These are phyloP conservation scores for Ceratocystis lukuohia DNA, from an alignment of 2,329 filamentous ascomycete species.

Conservation along the genomic window DNA sequence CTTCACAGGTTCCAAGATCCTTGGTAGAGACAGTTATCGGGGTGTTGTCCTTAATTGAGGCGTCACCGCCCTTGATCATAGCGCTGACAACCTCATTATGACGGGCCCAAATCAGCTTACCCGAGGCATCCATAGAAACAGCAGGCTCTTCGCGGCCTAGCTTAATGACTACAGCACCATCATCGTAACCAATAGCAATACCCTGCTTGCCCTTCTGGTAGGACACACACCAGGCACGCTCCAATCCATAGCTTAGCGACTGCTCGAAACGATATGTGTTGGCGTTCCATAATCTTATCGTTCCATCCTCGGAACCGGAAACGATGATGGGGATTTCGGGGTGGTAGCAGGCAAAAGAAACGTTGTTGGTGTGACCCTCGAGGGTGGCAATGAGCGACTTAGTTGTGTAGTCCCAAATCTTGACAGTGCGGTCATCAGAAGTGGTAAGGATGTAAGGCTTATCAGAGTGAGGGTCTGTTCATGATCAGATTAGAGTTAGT, in stretches of 20 bases:
- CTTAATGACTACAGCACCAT: conserved; percentile 94
- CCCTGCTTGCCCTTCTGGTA: conserved; percentile 93
- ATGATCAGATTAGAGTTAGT: background rate
- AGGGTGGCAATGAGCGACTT: conserved; percentile 94
- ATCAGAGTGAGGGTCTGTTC: conserved; percentile 47
- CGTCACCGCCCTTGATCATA: conserved; percentile 82
- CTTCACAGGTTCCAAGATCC: conserved; percentile 88
- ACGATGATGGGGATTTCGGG: conserved; percentile 94
- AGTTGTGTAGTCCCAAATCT: conserved; percentile 98
- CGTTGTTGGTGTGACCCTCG: conserved; percentile 94
- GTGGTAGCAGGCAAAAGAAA: conserved; percentile 96
- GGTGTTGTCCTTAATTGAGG: conserved; percentile 72
- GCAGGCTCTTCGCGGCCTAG: conserved; percentile 95
- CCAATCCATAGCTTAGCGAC: conserved; percentile 86
- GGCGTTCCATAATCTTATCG: conserved; percentile 95
- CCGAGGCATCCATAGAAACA: conserved; percentile 90
- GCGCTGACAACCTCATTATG: conserved; percentile 92
- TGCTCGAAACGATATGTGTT: conserved; percentile 96
- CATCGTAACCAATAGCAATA: conserved; percentile 90
- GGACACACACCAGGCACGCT: conserved; percentile 93
- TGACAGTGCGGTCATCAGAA: conserved; percentile 90
- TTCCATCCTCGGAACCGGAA: conserved; percentile 93
- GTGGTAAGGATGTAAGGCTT: conserved; percentile 87
- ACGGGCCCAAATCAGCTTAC: conserved; percentile 90
- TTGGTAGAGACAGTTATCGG: conserved; percentile 80